Conservation (phyloP, 768 basidiomycete species). For the Tylopilus rubrobrunneus region DNA sequence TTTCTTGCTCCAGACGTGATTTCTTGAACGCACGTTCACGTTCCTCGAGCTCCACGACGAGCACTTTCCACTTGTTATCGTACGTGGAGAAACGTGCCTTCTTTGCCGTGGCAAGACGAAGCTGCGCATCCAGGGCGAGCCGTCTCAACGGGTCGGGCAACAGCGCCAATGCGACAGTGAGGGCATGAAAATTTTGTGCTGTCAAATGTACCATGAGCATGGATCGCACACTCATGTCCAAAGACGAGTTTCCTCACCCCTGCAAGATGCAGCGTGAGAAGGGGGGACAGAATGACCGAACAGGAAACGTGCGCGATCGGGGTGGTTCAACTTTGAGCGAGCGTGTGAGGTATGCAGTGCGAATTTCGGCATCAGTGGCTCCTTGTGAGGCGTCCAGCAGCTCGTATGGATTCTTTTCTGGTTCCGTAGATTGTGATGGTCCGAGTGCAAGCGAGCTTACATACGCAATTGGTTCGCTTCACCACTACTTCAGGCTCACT, state of each 20-base stretch:
- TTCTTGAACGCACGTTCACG: slow-evolving; percentile 77
- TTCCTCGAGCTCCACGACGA: slow-evolving; percentile 77
- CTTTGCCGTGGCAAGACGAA: slow-evolving; percentile 66
- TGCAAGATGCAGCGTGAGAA: slow-evolving; percentile 27
- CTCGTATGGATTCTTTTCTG: slow-evolving; percentile 72
- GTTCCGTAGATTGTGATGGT: slow-evolving; percentile 43
- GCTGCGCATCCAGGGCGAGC: slow-evolving; percentile 74
- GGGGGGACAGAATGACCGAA: slow-evolving; percentile 14
- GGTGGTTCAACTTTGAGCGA: slow-evolving; percentile 87
- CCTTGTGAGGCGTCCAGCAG: slow-evolving; percentile 58
- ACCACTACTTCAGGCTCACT: no score
- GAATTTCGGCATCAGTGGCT: slow-evolving; percentile 73
- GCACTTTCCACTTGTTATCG: slow-evolving; percentile 67
- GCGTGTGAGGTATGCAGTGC: slow-evolving; percentile 72
- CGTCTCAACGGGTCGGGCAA: slow-evolving; percentile 78
- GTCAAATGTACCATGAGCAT: background rate
- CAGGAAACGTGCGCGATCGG: slow-evolving; percentile 62
- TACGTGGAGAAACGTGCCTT: slow-evolving; percentile 66
- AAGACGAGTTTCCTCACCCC: slow-evolving; percentile 43
- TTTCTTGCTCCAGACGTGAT: slow-evolving; percentile 57
- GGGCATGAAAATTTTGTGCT: slow-evolving; percentile 81
- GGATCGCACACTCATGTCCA: background rate
- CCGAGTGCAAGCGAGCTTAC: no score
- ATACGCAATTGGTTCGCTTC: no score
- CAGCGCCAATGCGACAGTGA: slow-evolving; percentile 77